phyloP scores from a whole-genome alignment of 1,139 yeast genomes.

The Saccharomyces hybrid region DNA sequence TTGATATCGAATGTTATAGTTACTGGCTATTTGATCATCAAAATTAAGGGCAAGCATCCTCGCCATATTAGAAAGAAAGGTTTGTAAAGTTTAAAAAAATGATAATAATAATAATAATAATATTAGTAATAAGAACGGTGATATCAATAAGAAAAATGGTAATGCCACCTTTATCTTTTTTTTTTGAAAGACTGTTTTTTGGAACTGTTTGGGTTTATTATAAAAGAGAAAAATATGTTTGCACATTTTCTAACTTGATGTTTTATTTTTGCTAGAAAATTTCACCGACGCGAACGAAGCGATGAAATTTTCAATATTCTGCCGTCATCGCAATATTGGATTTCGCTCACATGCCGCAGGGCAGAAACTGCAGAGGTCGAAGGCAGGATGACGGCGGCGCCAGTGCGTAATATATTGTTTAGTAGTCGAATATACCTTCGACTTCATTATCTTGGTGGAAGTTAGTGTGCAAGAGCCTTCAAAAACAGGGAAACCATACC shows the following conservation, averaged over 20 bases:
- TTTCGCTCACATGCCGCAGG: constrained; percentile 31
- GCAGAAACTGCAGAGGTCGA: constrained; percentile 66
- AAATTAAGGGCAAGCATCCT: neutral
- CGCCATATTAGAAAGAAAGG: neutral
- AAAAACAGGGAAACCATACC: neutral
- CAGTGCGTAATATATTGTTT: neutral
- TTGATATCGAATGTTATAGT: constrained; percentile 6
- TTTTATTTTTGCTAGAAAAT: constrained; percentile 4
- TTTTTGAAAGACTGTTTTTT: neutral
- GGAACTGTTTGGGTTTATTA: neutral
- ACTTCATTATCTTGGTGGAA: too few species aligned
- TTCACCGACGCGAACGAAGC: neutral
- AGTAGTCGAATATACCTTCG: neutral
- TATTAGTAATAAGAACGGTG: too few species aligned
- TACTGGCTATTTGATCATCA: neutral
- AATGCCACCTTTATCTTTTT: neutral
- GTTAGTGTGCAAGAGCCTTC: neutral
- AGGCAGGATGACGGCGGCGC: constrained; percentile 35
- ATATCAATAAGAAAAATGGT: too few species aligned
- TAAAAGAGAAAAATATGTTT: neutral
- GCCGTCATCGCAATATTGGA: neutral
- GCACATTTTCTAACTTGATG: neutral
- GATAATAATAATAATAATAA: too few species aligned
- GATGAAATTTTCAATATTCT: neutral
- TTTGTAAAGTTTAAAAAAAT: too few species aligned